These are phyloP conservation scores for Talaromyces sp. DNA, from an alignment of 2,329 filamentous ascomycete genomes.

Conservation along the genomic window DNA sequence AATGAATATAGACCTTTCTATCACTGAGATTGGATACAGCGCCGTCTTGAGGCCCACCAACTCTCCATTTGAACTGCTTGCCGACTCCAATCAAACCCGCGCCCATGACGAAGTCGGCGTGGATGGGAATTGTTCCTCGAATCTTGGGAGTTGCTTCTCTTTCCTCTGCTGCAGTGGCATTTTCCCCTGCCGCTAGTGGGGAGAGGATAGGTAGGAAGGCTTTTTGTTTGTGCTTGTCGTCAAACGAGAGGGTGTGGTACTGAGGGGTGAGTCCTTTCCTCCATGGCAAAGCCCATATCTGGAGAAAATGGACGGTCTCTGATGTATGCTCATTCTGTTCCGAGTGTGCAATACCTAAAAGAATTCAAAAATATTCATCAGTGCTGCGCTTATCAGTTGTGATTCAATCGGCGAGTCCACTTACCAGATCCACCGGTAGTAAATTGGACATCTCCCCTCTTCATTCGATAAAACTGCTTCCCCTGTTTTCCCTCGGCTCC, in stretches of 20 bases:
- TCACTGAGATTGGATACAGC: conserved; percentile 36
- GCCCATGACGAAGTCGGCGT: conserved; percentile 78
- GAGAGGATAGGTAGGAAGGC: conserved; percentile 71
- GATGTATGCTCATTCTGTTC: conserved; percentile 66
- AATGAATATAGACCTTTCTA: conserved; percentile 71
- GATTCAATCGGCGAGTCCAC: conserved; percentile 4
- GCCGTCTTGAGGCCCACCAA: conserved; percentile 44
- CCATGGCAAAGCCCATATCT: conserved; percentile 84
- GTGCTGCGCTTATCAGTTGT: neutral
- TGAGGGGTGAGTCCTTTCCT: conserved; percentile 63
- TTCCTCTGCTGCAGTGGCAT: conserved; percentile 59
- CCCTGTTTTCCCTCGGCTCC: conserved; percentile 53
- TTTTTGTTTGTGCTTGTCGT: conserved; percentile 65
- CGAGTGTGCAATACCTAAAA: conserved; percentile 63
- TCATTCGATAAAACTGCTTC: conserved; percentile 65
- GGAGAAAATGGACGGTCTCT: conserved; percentile 69
- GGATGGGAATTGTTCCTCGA: conserved; percentile 68
- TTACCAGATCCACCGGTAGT: conserved; percentile 74
- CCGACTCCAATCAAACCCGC: conserved; percentile 66
- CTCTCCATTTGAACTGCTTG: conserved; percentile 62
- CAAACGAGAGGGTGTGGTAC: conserved; percentile 70
- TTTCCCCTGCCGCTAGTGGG: conserved; percentile 60
- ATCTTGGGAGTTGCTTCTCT: conserved; percentile 56
- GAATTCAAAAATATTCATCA: neutral
- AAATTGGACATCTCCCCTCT: conserved; percentile 79